These are phyloP conservation scores for Amniculicola lignicola DNA, from an alignment of 495 filamentous ascomycete genomes.

Conservation along the genomic window DNA sequence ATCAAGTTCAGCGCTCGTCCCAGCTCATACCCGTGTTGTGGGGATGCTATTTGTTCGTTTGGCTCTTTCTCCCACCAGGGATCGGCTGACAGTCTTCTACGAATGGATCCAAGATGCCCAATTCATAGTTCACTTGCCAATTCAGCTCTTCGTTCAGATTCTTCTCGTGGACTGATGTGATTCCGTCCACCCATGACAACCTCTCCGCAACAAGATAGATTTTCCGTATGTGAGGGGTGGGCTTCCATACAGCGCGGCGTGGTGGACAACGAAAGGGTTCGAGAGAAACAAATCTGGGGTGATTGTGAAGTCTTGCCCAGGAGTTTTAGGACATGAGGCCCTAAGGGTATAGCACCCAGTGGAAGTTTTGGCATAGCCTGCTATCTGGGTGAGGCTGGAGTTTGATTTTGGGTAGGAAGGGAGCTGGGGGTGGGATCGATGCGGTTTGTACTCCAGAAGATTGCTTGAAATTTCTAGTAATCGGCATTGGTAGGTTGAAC, in stretches of 20 bases:
- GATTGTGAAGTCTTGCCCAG: slow-evolving; percentile 27
- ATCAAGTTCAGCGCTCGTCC: slow-evolving; percentile 16
- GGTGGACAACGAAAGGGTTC: slow-evolving; percentile 11
- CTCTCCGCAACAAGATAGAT: slow-evolving; percentile 30
- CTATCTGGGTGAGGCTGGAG: slow-evolving; percentile 18
- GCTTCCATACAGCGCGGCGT: not conserved
- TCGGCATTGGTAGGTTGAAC: no score
- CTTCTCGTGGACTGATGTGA: slow-evolving; percentile 2
- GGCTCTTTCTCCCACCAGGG: slow-evolving; percentile 24
- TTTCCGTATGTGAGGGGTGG: slow-evolving; percentile 21
- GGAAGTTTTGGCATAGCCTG: slow-evolving; percentile 23
- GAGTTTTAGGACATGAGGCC: slow-evolving; percentile 24
- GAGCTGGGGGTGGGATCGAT: no score
- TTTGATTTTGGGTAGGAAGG: not conserved
- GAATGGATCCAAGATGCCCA: slow-evolving; percentile 25
- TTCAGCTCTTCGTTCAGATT: slow-evolving; percentile 26
- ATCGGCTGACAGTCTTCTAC: slow-evolving; percentile 21
- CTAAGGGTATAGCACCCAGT: slow-evolving; percentile 25
- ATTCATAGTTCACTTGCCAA: slow-evolving; percentile 29
- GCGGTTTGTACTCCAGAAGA: no score
- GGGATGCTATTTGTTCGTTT: slow-evolving; percentile 21
- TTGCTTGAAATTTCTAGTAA: no score
- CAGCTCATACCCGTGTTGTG: slow-evolving; percentile 31
- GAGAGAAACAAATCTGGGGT: not conserved
- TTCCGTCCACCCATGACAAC: slow-evolving; percentile 10